Conservation (phyloP, 768 basidiomycete species). For the Trametes meyenii region DNA sequence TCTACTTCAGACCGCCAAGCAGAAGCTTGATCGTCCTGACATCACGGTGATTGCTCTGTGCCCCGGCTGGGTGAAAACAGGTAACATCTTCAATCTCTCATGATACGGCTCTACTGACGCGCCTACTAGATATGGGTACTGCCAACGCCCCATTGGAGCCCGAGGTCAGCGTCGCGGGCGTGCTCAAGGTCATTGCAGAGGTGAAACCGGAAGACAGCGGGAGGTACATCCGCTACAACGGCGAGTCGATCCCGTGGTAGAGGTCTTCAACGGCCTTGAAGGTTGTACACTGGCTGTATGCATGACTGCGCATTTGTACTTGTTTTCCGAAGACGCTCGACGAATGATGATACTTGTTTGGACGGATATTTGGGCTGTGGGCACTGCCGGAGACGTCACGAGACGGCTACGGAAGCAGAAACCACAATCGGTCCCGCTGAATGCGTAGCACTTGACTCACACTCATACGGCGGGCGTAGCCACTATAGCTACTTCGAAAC, state of each 20-base stretch:
- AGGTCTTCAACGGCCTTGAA: not conserved
- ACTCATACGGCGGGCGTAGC: no score
- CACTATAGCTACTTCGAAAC: no score
- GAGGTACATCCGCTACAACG: conserved; percentile 35
- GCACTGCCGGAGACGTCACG: no score
- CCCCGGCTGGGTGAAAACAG: conserved; percentile 45
- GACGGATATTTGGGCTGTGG: no score
- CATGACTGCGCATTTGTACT: no score
- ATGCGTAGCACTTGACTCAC: no score
- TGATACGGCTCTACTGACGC: no score
- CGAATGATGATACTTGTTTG: no score
- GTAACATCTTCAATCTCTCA: conserved; percentile 17
- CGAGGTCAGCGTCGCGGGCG: conserved; percentile 32
- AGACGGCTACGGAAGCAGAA: no score
- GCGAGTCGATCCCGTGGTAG: conserved; percentile 36
- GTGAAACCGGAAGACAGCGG: conserved; percentile 33
- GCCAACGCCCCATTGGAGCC: conserved; percentile 28
- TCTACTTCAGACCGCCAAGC: conserved; percentile 28
- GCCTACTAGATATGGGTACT: conserved; percentile 37
- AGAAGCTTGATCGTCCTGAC: conserved; percentile 36
- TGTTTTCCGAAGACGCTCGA: no score
- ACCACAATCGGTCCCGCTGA: no score
- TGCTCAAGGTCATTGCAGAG: conserved; percentile 32
- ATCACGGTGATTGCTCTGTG: conserved; percentile 36
- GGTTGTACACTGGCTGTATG: no score